Conservation (phyloP, 2,329 filamentous ascomycete genomes). For the Fusarium sp. region DNA sequence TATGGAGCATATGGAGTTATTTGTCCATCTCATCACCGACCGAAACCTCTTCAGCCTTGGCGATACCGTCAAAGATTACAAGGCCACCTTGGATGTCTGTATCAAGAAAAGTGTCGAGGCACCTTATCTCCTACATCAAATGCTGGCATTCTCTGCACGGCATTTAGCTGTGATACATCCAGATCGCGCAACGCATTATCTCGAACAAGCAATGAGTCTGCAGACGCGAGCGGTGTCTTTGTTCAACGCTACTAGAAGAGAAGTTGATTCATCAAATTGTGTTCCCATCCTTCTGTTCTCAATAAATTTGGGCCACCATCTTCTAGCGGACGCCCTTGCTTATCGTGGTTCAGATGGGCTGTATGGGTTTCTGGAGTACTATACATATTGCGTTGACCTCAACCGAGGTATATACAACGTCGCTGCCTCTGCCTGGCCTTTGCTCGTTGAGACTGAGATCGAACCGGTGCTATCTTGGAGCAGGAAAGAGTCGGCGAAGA, state of each 20-base stretch:
- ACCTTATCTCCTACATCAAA: slow-evolving; percentile 23
- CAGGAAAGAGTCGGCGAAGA: neutral
- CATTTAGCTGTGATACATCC: slow-evolving; percentile 13
- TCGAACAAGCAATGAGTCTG: neutral
- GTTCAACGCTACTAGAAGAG: slow-evolving; percentile 8
- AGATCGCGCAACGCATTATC: neutral
- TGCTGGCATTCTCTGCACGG: slow-evolving; percentile 32
- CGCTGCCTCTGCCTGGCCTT: neutral
- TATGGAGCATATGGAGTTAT: slow-evolving; percentile 24
- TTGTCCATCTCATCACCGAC: neutral
- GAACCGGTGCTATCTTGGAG: slow-evolving; percentile 18
- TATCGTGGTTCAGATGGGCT: neutral
- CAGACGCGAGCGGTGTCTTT: slow-evolving; percentile 25
- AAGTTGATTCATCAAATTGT: slow-evolving; percentile 16
- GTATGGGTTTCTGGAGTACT: neutral
- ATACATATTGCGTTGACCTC: slow-evolving; percentile 20
- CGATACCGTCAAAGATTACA: neutral
- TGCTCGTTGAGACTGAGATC: slow-evolving; percentile 7
- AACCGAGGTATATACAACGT: slow-evolving; percentile 26
- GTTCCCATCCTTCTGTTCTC: slow-evolving; percentile 32
- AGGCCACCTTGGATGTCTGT: neutral
- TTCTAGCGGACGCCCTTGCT: slow-evolving; percentile 19
- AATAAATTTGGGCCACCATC: slow-evolving; percentile 7
- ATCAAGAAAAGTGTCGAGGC: neutral
- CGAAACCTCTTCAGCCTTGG: slow-evolving; percentile 14